Conservation (phyloP, 1,139 yeast genomes). For the Geotrichum aggregatum region DNA sequence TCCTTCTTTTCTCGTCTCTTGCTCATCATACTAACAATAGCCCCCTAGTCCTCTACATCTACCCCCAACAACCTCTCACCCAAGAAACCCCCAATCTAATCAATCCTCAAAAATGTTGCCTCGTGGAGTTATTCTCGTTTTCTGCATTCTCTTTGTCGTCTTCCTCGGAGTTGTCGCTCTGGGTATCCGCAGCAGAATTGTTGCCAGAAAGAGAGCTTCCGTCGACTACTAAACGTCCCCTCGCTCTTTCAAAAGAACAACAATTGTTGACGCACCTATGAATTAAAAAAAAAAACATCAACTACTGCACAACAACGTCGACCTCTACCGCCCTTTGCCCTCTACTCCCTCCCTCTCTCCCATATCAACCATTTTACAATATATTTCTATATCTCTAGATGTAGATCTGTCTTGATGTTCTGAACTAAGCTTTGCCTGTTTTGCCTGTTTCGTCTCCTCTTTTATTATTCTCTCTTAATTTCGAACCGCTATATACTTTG, state of each 20-base stretch:
- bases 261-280: no score
- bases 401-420: no score
- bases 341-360: no score
- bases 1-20: background rate
- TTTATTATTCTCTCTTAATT: background rate
- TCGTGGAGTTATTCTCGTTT: slow-evolving; percentile 52
- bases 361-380: no score
- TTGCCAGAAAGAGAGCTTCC: slow-evolving; percentile 20
- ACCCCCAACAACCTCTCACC: background rate
- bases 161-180: slow-evolving; percentile 29
- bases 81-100: no score
- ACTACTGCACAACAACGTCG: no score
- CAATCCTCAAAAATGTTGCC: slow-evolving; percentile 42
- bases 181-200: slow-evolving; percentile 19
- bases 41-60: background rate
- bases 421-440: background rate
- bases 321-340: no score
- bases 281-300: no score
- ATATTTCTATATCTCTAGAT: no score
- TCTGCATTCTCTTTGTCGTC: slow-evolving; percentile 47
- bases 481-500: background rate
- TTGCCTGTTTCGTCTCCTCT: background rate
- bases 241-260: no score
- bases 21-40: background rate
- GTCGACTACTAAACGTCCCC: slow-evolving; percentile 17